Evolutionary conservation across 257 asterid genomes (phyloP), one percentile per base, ranked within the genome.

Genomic region (Nicotiana sylvestris): DNA sequence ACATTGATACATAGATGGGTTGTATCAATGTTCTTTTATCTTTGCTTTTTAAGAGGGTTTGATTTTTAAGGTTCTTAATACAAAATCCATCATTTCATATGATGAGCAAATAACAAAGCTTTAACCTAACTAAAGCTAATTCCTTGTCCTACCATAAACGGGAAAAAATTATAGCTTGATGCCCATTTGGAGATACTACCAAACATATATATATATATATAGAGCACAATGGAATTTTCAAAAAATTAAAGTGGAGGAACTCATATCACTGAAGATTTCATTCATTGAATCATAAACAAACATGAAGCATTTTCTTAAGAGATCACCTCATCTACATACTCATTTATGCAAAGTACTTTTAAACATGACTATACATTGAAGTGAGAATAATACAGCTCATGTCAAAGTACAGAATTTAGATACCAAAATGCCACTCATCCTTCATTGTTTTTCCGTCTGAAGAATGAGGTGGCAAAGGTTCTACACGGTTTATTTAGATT

Each of bases 391-490:
- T 87, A 86, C 85, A 83, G 78, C 86, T 86, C 83, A 82, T 84
- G 77, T 37, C 83, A n/a, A 58, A 77, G 55, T 46, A 74, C 21
- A 60, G 17, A 18, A 66, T 12, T 6, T 56, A 17, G 13, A 57
- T 67, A 65, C 9, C 53, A 72, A 64, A 32, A 49, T 25, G 33
- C 58, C 53, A 60, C 57, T 57, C 35, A 76, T 16, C 66, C 29
- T 21, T 65, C 64, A 29, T 29, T 5, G 4, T 3, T 18, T 64
- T 39, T 51, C 37, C 6, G 60, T 16, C 43, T 64, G 64, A 66
- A 56, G 56, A 70, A 51, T 77, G 84, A 79, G 88, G 85, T 82
- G 87, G 83, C 90, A 88, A 85, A 85, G 81, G 87, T 76, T 67
- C 77, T 58, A 83, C 83, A 80, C n/a, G 53, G 21, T 69, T 61